Evolutionary conservation across 2,329 filamentous ascomycete genomes (phyloP), one percentile per base, ranked within the genome.

Genomic region (Cytospora piceicola): DNA sequence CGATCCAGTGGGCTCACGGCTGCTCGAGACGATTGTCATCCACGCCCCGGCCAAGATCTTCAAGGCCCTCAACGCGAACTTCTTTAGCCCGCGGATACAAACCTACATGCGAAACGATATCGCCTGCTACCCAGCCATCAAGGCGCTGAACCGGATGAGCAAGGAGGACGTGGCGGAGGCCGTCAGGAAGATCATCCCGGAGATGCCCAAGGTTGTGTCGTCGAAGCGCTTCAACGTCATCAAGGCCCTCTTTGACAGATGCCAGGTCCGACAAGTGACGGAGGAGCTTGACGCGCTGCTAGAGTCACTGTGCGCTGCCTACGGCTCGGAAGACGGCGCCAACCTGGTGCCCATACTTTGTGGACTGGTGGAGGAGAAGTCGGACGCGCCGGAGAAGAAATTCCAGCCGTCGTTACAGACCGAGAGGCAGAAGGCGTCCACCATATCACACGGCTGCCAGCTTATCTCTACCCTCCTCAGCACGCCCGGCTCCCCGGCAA

Each of bases 31-130:
- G 0, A 89, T 99, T 69, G 86, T 97, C 69, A 85, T 88, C 30
- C 85, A 90, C 73, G 88, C 90, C 20, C 93, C 95, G 0, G 93
- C 92, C 53, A 97, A 95, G 77, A 79, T 93, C 39, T 99, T 98
- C 85, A 97, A 97, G 77, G 86, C 88, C 17, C 83, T 99, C 7
- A 94, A 96, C 78, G 87, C 85, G 65, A 88, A 90, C 70, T 87
- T 93, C 69, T 91, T 98, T 77, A 90, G 89, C 68, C 88, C 90
- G 17, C 87, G 93, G 30, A 90, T 98, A 72, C 88, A 89, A 27
- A 91, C 88, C 49, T 85, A 97, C 66, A 87, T 94, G 7, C 90
- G 93, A 65, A 98, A 98, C 75, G 94, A 96, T 72, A 91, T 94
- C 58, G 93, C 95, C 7, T 90, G 88, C 29, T 98, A 97, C 73